Conservation (phyloP, 768 basidiomycete species). For the Xerocomellus dryophilus region DNA sequence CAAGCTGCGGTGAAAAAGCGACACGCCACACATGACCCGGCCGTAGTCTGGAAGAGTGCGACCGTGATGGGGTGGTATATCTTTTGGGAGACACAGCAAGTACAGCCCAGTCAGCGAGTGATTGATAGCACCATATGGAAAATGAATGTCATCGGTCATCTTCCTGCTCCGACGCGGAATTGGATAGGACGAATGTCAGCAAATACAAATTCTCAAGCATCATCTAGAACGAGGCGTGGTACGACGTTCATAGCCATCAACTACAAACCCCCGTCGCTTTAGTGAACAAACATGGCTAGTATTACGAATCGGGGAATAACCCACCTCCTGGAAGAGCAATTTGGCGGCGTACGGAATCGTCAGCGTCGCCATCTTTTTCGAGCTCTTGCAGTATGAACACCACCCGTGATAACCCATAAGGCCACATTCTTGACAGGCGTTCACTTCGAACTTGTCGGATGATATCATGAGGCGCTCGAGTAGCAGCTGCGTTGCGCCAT, state of each 20-base stretch:
- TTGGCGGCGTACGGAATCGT: slow-evolving; percentile 98
- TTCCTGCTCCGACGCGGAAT: slow-evolving; percentile 3
- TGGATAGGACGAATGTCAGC: background rate
- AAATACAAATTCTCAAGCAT: slow-evolving; percentile 44
- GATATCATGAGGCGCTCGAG: slow-evolving; percentile 99
- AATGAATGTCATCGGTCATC: background rate
- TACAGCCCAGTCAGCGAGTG: slow-evolving; percentile 6
- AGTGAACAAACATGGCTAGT: background rate
- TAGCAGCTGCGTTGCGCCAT: slow-evolving; percentile 95
- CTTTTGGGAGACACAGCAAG: slow-evolving; percentile 7
- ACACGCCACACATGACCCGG: slow-evolving; percentile 15
- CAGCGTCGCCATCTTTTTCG: slow-evolving; percentile 92
- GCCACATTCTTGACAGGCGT: slow-evolving; percentile 93
- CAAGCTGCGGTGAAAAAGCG: slow-evolving; percentile 7
- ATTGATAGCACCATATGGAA: slow-evolving; percentile 5
- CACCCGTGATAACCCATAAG: slow-evolving; percentile 93
- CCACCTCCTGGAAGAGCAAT: slow-evolving; percentile 83
- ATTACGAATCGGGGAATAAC: slow-evolving; percentile 23
- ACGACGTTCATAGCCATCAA: slow-evolving; percentile 98
- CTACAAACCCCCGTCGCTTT: slow-evolving; percentile 37
- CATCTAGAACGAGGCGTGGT: slow-evolving; percentile 83
- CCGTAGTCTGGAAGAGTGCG: background rate
- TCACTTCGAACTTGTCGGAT: slow-evolving; percentile 96
- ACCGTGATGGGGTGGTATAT: background rate
- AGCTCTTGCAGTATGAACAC: slow-evolving; percentile 98